These are phyloP conservation scores for Phytophthora melonis DNA, from an alignment of 352 stramenopile species.

Conservation along the genomic window DNA sequence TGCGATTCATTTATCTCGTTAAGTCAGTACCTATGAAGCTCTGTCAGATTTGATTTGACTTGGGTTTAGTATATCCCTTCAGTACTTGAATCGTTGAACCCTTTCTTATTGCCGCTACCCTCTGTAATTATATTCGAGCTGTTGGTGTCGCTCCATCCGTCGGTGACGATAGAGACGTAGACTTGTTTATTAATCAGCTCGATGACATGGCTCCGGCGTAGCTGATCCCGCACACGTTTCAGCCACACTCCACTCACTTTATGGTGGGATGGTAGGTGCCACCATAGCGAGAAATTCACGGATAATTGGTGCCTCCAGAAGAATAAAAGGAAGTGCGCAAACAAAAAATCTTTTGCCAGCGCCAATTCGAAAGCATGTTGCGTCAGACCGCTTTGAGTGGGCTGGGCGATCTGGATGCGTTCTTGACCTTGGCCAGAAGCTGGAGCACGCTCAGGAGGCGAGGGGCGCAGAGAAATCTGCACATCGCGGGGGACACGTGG, in stretches of 20 bases:
- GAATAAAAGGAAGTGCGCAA: not conserved
- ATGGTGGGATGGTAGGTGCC: not conserved
- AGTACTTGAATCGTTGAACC: too few species aligned
- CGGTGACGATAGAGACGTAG: not conserved
- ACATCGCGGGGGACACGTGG: not conserved
- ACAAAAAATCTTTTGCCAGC: not conserved
- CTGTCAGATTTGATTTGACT: too few species aligned
- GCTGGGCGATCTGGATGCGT: too few species aligned
- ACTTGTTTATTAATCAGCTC: too few species aligned
- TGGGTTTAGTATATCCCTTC: too few species aligned
- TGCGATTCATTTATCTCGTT: too few species aligned
- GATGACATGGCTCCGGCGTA: not conserved
- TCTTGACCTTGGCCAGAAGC: too few species aligned
- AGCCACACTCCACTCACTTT: slow-evolving; percentile 1
- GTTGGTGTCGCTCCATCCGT: not conserved
- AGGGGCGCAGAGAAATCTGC: not conserved
- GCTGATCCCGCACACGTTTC: not conserved
- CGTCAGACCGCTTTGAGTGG: not conserved
- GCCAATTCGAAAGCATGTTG: slow-evolving; percentile 7
- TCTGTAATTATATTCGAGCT: not conserved
- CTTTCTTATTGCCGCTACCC: too few species aligned
- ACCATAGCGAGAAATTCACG: not conserved
- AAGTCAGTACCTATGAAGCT: too few species aligned
- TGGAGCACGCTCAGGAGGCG: too few species aligned
- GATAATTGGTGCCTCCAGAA: not conserved